These are phyloP conservation scores for Calvatia gigantea DNA, from an alignment of 768 basidiomycete genomes.

Conservation along the genomic window DNA sequence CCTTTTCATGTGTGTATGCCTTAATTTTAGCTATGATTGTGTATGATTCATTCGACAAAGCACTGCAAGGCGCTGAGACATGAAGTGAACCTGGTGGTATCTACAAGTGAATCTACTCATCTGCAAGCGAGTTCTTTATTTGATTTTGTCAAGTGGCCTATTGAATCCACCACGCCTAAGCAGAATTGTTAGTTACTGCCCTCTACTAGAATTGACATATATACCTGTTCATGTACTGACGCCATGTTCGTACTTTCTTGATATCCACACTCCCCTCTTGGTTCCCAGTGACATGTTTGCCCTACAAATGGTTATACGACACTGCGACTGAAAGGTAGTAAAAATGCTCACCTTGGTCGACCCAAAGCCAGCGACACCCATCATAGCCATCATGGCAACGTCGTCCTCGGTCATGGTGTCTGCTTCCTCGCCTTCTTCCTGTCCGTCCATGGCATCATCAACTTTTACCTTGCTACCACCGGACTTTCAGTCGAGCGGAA, in stretches of 20 bases:
- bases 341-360: conserved; percentile 69
- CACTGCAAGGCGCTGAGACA: not conserved
- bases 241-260: conserved; percentile 88
- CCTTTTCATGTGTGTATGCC: conserved; percentile 23
- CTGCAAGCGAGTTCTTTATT: conserved; percentile 39
- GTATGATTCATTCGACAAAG: conserved; percentile 11
- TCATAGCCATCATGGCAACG: conserved; percentile 81
- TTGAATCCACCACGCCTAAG: conserved; percentile 75
- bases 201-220: conserved; percentile 13
- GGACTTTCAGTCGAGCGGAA: not conserved
- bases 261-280: conserved; percentile 65
- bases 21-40: conserved; percentile 17
- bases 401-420: conserved; percentile 66
- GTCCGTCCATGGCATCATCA: conserved; percentile 32
- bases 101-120: conserved; percentile 8
- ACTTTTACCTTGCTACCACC: conserved; percentile 33
- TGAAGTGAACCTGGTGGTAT: conserved; percentile 5
- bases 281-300: conserved; percentile 78
- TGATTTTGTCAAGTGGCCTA: conserved; percentile 94
- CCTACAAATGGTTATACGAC: conserved; percentile 36
- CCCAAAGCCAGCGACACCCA: conserved; percentile 88
- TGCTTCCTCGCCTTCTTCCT: conserved; percentile 45
- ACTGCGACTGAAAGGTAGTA: not conserved
- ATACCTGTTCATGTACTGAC: conserved; percentile 97
- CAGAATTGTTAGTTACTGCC: not conserved